These are phyloP conservation scores for Helianthus tuberosus DNA, from an alignment of 129 eudicot genomes.

Conservation along the genomic window DNA sequence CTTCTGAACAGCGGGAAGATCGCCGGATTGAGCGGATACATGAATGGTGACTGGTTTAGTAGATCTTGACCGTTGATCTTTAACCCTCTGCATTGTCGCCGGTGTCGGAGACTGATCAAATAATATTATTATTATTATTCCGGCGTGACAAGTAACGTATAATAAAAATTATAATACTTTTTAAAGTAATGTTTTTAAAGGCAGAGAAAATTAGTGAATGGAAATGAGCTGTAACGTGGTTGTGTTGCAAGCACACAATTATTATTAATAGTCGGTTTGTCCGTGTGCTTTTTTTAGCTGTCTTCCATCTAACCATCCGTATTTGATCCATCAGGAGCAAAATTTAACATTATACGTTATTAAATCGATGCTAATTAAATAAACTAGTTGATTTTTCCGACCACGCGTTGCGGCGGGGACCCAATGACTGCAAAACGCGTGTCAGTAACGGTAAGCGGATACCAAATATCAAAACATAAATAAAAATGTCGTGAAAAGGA, in stretches of 20 bases:
- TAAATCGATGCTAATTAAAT: too few relatives aligned
- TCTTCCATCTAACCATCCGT: neutral
- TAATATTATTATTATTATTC: neutral
- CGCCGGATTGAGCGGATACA: conserved; percentile 16
- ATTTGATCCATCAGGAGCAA: too few relatives aligned
- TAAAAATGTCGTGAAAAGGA: too few relatives aligned
- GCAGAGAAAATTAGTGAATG: neutral
- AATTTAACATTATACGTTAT: too few relatives aligned
- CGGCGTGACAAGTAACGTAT: neutral
- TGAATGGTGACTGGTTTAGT: neutral
- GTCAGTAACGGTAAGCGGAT: too few relatives aligned
- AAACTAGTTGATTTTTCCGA: too few relatives aligned
- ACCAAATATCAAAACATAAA: too few relatives aligned
- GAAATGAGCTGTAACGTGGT: conserved; percentile 14
- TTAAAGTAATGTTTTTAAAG: neutral
- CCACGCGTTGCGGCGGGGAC: too few relatives aligned
- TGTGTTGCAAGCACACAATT: neutral
- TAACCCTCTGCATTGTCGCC: conserved; percentile 15
- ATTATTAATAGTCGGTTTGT: neutral
- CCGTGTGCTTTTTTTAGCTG: neutral
- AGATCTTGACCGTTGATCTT: conserved; percentile 16
- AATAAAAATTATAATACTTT: neutral
- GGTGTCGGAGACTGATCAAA: neutral
- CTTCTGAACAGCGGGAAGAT: conserved; percentile 8
- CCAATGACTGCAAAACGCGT: too few relatives aligned